Evolutionary conservation across 176 grass and related monocot species (phyloP).

Genomic region (Oryza brachyantha): DNA sequence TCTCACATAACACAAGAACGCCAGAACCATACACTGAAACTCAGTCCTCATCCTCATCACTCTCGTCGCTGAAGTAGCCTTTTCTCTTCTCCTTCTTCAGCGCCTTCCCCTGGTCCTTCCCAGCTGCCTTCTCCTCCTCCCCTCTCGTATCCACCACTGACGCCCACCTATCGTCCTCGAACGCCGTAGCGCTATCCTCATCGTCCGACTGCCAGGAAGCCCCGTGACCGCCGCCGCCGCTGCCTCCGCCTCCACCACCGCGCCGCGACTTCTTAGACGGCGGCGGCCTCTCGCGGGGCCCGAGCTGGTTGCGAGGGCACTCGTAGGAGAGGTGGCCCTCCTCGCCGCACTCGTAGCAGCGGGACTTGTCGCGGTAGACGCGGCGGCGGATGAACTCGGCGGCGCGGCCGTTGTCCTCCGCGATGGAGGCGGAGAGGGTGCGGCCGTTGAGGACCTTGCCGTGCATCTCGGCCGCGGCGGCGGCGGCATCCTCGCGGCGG

Average conservation of each 20-base stretch:
- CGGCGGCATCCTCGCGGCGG: slow-evolving; percentile 52
- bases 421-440: slow-evolving; percentile 72
- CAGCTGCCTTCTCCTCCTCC: slow-evolving; percentile 48
- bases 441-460: slow-evolving; percentile 57
- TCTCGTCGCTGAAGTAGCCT: slow-evolving; percentile 98
- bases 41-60: slow-evolving; percentile 72
- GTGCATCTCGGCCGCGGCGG: slow-evolving; percentile 41
- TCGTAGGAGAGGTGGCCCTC: slow-evolving; percentile 92
- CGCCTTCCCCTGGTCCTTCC: slow-evolving; percentile 24
- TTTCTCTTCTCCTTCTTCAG: slow-evolving; percentile 75
- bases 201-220: slow-evolving; percentile 32
- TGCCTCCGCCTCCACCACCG: neutral
- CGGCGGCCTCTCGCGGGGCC: slow-evolving; percentile 66
- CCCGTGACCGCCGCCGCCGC: neutral
- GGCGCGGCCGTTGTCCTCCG: slow-evolving; percentile 81
- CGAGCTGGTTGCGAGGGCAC: slow-evolving; percentile 91
- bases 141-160: slow-evolving; percentile 52
- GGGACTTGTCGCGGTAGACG: slow-evolving; percentile 84
- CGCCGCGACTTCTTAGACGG: slow-evolving; percentile 47
- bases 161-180: slow-evolving; percentile 57
- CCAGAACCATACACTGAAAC: slow-evolving; percentile 27
- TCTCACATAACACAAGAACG: slow-evolving; percentile 6
- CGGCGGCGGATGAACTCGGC: slow-evolving; percentile 86
- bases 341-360: slow-evolving; percentile 86
- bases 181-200: slow-evolving; percentile 19